Conservation (phyloP, 352 stramenopile species). For the Globisporangium cederbergense region DNA sequence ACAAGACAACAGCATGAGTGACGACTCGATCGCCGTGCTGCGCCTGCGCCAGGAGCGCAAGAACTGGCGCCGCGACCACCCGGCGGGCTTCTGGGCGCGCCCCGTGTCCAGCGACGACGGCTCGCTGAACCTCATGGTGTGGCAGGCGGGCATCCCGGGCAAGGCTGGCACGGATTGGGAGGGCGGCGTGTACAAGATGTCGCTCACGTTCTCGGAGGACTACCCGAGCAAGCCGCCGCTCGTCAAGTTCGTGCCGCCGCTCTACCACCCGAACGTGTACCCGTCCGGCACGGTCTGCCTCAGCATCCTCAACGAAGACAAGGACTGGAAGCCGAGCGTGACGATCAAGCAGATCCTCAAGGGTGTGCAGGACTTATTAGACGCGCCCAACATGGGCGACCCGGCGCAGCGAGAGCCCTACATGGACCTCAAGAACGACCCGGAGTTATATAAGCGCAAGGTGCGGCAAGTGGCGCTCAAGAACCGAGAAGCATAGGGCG, state of each 20-base stretch:
- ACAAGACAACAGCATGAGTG: constrained; percentile 41
- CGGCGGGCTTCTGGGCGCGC: constrained; percentile 96
- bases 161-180: constrained; percentile 97
- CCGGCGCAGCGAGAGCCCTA: constrained; percentile 84
- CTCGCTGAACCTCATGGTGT: constrained; percentile 96
- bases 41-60: constrained; percentile 92
- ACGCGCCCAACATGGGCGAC: constrained; percentile 87
- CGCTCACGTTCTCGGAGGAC: constrained; percentile 96
- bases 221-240: constrained; percentile 98
- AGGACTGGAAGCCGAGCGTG: constrained; percentile 97
- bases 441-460: constrained; percentile 86
- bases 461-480: constrained; percentile 80
- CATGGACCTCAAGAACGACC: constrained; percentile 88
- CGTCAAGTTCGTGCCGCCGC: constrained; percentile 96
- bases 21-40: constrained; percentile 88
- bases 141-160: constrained; percentile 95
- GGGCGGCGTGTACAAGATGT: constrained; percentile 96
- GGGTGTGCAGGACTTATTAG: constrained; percentile 92
- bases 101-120: constrained; percentile 91
- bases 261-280: constrained; percentile 98
- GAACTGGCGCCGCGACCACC: constrained; percentile 94
- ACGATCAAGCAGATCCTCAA: constrained; percentile 98
- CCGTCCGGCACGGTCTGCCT: constrained; percentile 97
- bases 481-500: constrained; percentile 75
- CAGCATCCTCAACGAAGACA: constrained; percentile 98